A percentile compares a stretch with the other conserved stretches of the same genome.
Evolutionary conservation across 2,329 filamentous ascomycete species (phyloP).

Genomic region (Aspergillus sp.): DNA sequence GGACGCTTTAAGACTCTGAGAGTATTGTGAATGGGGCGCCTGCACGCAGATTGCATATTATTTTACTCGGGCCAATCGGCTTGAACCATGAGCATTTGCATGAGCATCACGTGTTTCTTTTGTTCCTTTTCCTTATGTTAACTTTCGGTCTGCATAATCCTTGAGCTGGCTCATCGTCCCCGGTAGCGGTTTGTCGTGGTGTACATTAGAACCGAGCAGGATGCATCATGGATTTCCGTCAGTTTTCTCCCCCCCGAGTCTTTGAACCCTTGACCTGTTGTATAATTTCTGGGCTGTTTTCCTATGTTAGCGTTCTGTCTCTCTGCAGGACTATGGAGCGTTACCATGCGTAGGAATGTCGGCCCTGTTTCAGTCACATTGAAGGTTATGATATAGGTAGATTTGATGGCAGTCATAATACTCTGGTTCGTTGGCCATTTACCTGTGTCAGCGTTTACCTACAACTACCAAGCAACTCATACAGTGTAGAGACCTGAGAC

Average conservation of each 20-base stretch:
- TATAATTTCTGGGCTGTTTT: conserved; percentile 17
- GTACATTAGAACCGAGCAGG: conserved; percentile 31
- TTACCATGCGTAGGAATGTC: neutral
- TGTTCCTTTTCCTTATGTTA: conserved; percentile 21
- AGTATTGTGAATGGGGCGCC: conserved; percentile 6
- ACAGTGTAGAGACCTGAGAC: too few relatives aligned
- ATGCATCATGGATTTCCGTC: conserved; percentile 18
- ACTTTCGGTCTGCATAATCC: conserved; percentile 23
- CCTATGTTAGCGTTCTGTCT: conserved; percentile 1
- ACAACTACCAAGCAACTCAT: too few relatives aligned
- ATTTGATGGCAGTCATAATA: neutral
- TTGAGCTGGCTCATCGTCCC: conserved; percentile 25
- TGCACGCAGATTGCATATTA: conserved; percentile 18
- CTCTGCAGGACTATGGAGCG: neutral
- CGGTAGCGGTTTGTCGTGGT: conserved; percentile 28
- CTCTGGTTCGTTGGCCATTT: neutral
- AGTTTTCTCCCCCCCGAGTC: conserved; percentile 1
- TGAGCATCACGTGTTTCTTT: conserved; percentile 27
- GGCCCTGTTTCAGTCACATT: neutral
- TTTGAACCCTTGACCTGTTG: conserved; percentile 15
- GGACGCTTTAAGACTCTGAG: conserved; percentile 75
- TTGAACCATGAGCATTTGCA: conserved; percentile 32
- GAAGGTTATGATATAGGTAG: neutral
- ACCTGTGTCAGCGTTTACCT: neutral
- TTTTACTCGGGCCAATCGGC: conserved; percentile 15